Evolutionary conservation across 805 yeast species (phyloP).

Genomic region (Suhomyces emberorum): DNA sequence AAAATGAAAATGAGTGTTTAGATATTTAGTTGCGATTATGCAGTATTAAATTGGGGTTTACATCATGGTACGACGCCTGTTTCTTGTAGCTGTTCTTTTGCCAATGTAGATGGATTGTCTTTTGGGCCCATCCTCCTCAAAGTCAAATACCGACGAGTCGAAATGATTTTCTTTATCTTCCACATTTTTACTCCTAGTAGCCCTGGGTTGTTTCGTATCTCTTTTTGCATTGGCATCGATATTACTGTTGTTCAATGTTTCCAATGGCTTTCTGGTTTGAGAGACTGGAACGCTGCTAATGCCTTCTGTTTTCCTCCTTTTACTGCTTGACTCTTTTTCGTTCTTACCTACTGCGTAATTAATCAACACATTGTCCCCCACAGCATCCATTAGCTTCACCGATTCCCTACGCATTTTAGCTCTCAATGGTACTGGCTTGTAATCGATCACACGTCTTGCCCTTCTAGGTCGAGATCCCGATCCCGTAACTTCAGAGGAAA

Average conservation of each 20-base stretch:
- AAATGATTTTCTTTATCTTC: background rate
- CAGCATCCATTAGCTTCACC: conserved; percentile 59
- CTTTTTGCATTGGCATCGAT: background rate
- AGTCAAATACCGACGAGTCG: conserved; percentile 9
- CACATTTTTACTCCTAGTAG: background rate
- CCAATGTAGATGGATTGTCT: conserved; percentile 7
- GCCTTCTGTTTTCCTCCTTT: background rate
- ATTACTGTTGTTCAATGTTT: background rate
- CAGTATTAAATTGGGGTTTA: background rate
- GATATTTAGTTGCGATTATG: too few species aligned
- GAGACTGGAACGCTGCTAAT: background rate
- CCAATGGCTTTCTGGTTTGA: background rate
- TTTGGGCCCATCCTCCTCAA: conserved; percentile 5
- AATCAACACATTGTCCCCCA: conserved; percentile 31
- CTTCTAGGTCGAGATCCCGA: conserved; percentile 47
- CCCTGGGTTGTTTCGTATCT: background rate
- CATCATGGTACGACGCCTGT: conserved; percentile 7
- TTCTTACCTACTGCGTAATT: conserved; percentile 9
- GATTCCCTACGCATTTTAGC: conserved; percentile 68
- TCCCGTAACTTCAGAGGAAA: too few species aligned
- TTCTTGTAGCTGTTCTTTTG: conserved; percentile 14
- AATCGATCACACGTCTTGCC: conserved; percentile 56
- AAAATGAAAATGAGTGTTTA: conserved; percentile 97
- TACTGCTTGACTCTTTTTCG: conserved; percentile 2
- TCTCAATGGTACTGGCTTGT: conserved; percentile 64